Evolutionary conservation across 177 flowering plant genomes (phyloP).

Genomic region (Vitis hybrid): DNA sequence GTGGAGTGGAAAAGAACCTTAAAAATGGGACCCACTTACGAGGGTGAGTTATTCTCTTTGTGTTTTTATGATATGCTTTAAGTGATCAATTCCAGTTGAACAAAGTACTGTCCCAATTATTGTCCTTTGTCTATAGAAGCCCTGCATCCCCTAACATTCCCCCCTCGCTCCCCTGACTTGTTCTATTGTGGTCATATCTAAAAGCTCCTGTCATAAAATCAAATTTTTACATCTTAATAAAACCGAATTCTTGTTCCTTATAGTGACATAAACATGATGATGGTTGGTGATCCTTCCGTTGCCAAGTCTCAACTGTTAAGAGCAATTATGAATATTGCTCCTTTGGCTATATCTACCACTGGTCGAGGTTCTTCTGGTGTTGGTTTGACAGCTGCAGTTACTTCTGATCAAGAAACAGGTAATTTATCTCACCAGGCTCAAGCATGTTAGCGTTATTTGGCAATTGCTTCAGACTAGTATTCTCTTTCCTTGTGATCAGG

Average conservation of each 20-base stretch:
- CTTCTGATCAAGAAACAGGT: conserved; percentile 99
- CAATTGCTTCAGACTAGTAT: background rate
- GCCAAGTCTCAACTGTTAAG: conserved; percentile 97
- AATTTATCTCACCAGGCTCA: background rate
- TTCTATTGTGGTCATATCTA: background rate
- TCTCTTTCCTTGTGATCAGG: conserved; percentile 39
- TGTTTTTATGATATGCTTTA: background rate
- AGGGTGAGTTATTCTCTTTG: conserved; percentile 56
- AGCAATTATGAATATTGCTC: conserved; percentile 98
- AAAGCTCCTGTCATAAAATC: background rate
- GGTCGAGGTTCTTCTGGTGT: conserved; percentile 99
- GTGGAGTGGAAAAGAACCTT: conserved; percentile 94
- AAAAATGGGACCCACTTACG: conserved; percentile 95
- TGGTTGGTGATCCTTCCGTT: conserved; percentile 99
- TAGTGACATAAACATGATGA: conserved; percentile 99
- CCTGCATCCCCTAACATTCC: background rate
- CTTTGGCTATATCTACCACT: conserved; percentile 95
- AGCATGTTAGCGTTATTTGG: background rate
- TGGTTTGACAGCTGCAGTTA: conserved; percentile 99
- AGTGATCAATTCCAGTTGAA: background rate
- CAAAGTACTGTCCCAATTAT: background rate
- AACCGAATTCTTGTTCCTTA: conserved; percentile 3
- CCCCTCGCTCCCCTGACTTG: background rate
- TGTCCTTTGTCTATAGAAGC: background rate
- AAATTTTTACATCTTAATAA: background rate